phyloP scores from a whole-genome alignment of 768 basidiomycete genomes.

The Saitozyma sp. region DNA sequence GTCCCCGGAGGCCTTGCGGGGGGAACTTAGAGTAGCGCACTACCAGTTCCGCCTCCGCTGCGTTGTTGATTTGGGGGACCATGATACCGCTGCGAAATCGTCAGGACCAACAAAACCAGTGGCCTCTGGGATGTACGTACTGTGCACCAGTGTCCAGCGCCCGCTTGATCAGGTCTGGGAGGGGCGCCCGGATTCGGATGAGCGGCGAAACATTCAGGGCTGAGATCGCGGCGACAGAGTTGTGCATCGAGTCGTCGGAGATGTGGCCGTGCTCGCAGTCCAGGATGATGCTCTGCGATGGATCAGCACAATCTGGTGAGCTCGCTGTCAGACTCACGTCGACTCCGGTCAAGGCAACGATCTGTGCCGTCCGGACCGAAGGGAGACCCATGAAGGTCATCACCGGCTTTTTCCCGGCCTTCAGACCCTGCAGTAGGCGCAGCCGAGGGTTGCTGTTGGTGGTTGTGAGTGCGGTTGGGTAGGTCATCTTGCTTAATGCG shows the following conservation, averaged over 20 bases:
- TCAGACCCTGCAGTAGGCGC: constrained; percentile 32
- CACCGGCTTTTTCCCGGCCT: constrained; percentile 20
- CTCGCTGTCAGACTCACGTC: constrained; percentile 26
- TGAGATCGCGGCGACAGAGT: constrained; percentile 40
- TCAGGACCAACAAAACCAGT: constrained; percentile 4
- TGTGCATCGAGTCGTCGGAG: constrained; percentile 46
- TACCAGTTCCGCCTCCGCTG: constrained; percentile 35
- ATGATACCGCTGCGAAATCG: constrained; percentile 35
- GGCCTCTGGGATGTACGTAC: constrained; percentile 35
- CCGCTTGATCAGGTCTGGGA: constrained; percentile 38
- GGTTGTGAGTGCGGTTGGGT: constrained; percentile 54
- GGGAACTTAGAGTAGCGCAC: constrained; percentile 48
- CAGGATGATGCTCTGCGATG: constrained; percentile 36
- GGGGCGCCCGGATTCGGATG: constrained; percentile 39
- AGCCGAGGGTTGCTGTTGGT: constrained; percentile 30
- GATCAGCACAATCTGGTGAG: neutral
- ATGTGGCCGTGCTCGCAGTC: constrained; percentile 51
- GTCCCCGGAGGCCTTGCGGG: constrained; percentile 42
- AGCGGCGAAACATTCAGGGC: constrained; percentile 33
- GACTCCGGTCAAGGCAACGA: constrained; percentile 36
- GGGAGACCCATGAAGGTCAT: constrained; percentile 41
- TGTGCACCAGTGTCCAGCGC: constrained; percentile 50
- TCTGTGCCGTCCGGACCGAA: constrained; percentile 29
- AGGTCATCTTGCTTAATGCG: constrained; percentile 64
- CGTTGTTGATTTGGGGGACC: constrained; percentile 46